Conservation (phyloP, 306 rosid genomes). For the Malus sylvestris region DNA sequence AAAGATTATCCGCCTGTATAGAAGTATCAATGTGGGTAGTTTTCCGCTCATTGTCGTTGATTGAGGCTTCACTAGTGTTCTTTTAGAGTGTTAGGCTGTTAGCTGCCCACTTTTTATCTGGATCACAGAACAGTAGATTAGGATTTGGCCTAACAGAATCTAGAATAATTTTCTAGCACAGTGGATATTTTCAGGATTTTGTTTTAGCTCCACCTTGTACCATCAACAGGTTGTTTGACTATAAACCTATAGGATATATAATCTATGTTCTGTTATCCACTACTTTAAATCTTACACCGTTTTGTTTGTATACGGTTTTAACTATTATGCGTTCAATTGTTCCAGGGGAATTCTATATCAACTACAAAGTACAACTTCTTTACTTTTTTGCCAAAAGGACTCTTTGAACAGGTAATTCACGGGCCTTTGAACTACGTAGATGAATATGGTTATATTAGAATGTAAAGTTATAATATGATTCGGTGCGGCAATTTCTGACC, state of each 20-base stretch:
- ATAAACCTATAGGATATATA: not conserved
- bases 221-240: not conserved
- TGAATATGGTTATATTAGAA: not conserved
- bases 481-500: not conserved
- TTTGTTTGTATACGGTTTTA: slow-evolving; percentile 4
- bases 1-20: not conserved
- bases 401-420: slow-evolving; percentile 85
- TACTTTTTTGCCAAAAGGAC: slow-evolving; percentile 85
- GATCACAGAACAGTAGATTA: not conserved
- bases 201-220: not conserved
- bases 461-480: slow-evolving; percentile 1
- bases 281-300: not conserved
- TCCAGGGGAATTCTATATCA: slow-evolving; percentile 89
- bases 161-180: not conserved
- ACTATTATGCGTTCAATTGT: slow-evolving; percentile 13
- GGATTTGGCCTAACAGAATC: not conserved
- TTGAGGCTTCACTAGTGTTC: not conserved
- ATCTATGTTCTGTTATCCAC: not conserved
- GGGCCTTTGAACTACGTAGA: slow-evolving; percentile 14
- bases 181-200: not conserved
- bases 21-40: not conserved
- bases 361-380: slow-evolving; percentile 85
- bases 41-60: not conserved
- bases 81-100: not conserved
- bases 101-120: not conserved